Conservation (phyloP, 495 filamentous ascomycete species). For the Aspergillus olivimuriae region DNA sequence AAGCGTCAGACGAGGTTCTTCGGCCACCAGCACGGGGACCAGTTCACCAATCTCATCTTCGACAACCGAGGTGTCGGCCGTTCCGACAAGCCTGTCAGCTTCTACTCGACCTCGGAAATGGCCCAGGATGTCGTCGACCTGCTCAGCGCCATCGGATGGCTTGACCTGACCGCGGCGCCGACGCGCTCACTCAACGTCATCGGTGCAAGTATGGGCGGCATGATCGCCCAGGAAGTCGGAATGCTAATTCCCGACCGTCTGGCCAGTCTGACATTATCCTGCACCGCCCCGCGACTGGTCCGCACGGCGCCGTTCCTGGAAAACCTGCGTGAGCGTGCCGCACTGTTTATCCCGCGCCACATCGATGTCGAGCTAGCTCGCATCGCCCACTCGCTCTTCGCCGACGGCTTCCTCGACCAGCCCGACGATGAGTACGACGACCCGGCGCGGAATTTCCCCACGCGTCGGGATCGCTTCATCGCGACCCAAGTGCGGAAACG, state of each 20-base stretch:
- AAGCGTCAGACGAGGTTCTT: constrained; percentile 73
- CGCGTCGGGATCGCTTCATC: constrained; percentile 71
- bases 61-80: constrained; percentile 71
- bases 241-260: constrained; percentile 56
- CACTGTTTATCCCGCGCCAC: constrained; percentile 57
- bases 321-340: constrained; percentile 61
- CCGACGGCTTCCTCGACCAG: constrained; percentile 48
- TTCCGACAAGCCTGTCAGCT: constrained; percentile 62
- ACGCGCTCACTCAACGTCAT: constrained; percentile 58
- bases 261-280: constrained; percentile 55
- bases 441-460: constrained; percentile 51
- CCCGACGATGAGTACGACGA: constrained; percentile 52
- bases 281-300: constrained; percentile 66
- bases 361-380: constrained; percentile 50
- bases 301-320: constrained; percentile 55
- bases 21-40: constrained; percentile 54
- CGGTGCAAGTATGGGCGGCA: constrained; percentile 74
- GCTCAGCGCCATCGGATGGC: constrained; percentile 52
- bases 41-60: constrained; percentile 65
- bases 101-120: constrained; percentile 43
- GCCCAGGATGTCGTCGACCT: constrained; percentile 56
- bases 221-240: constrained; percentile 82
- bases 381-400: constrained; percentile 55
- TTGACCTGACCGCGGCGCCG: constrained; percentile 55
- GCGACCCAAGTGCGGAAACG: constrained; percentile 70